Base-by-base conservation (phyloP, 2,329 filamentous ascomycete species). In the Arthrinium phaeospermum region DNA sequence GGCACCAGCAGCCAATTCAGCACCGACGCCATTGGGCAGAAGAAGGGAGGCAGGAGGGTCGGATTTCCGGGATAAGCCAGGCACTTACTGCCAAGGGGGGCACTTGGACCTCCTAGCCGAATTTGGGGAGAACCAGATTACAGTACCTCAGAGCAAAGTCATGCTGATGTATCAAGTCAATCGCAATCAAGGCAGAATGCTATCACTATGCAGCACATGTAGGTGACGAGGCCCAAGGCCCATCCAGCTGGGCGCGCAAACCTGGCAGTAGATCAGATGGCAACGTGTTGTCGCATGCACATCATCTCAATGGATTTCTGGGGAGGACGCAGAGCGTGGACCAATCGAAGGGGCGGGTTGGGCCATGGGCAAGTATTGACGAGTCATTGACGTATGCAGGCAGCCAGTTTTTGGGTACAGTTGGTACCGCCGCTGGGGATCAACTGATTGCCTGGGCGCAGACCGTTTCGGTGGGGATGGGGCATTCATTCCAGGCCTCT, bases 231-330 rank as follows among this genome's bases (percentile, higher is more conserved):
- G 19, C 45, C 45, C 45, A 46, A 41, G 37, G 37, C 37, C 46
- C 46, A n/a, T n/a, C 7, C 46, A 49, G 46, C 46, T 49, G 46
- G 46, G 46, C 46, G 37, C 37, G 53, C 53, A 19, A 57, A 57
- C 53, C 53, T 57, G 53, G 53, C 27, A 57, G 53, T 34, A 57
- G 53, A 57, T 57, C 53, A 57, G 27, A 57, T 57, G 53, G 53
- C 53, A 34, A 30, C 53, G 27, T 34, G 53, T 57, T 14, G 27
- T 34, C 30, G 30, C 27, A 57, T 57, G 53, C 53, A 57, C 27
- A 57, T 57, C 27, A 57, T 22, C 27, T 57, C 16, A 19, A 34
- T 5, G 34, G 27, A 34, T 57, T 34, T 22, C 27, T 34, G 53
- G 46, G 46, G 53, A 12, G 16, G 4, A 6, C 24, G 19, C 24